These are phyloP conservation scores for Aspergillus campestris DNA, from an alignment of 495 filamentous ascomycete species.

Conservation along the genomic window DNA sequence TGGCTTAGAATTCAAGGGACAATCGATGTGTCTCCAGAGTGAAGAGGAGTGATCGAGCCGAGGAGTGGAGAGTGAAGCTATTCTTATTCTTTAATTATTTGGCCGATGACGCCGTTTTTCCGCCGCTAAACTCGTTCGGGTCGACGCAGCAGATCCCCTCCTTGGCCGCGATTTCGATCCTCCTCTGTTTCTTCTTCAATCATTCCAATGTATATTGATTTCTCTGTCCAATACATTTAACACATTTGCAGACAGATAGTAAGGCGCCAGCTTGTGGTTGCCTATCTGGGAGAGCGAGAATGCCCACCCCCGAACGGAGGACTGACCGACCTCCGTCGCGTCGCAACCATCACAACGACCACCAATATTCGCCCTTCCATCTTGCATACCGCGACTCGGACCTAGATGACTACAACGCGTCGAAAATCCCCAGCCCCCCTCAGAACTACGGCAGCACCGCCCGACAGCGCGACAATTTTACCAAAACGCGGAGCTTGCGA, in stretches of 20 bases:
- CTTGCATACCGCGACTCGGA: conserved; percentile 21
- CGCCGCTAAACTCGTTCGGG: no score
- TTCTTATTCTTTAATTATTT: not conserved
- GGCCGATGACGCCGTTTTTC: not conserved
- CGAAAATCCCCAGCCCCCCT: conserved; percentile 22
- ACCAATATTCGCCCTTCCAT: conserved; percentile 26
- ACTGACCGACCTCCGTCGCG: conserved; percentile 15
- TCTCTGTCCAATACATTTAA: no score
- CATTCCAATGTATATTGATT: no score
- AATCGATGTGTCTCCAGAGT: no score
- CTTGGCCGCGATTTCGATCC: no score
- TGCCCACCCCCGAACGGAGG: conserved; percentile 19
- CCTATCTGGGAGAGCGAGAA: conserved; percentile 2
- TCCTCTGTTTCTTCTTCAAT: no score
- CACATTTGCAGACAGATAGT: no score
- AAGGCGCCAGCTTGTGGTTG: no score
- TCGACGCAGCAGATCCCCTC: no score
- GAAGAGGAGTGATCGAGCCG: no score
- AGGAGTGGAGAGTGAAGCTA: not conserved
- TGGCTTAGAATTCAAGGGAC: no score
- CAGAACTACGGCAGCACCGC: conserved; percentile 14
- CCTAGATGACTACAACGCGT: conserved; percentile 23
- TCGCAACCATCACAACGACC: conserved; percentile 20
- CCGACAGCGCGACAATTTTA: conserved; percentile 23
- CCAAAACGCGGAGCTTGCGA: conserved; percentile 29